These are phyloP conservation scores for Tetrastigma voinierianum DNA, from an alignment of 164 flowering plant genomes.

Conservation along the genomic window DNA sequence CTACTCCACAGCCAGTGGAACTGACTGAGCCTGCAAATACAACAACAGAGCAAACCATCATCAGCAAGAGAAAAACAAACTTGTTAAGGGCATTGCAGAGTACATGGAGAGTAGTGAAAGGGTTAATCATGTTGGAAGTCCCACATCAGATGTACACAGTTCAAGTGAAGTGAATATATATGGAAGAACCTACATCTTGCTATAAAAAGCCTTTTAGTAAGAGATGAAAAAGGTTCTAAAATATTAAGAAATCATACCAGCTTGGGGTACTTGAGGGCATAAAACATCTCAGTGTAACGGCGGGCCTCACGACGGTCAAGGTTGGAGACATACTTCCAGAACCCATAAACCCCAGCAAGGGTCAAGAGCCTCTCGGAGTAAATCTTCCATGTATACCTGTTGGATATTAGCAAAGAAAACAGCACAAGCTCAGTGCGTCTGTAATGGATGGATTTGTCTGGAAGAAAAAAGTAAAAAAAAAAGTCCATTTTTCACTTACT, in stretches of 20 bases:
- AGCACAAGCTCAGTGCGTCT: background rate
- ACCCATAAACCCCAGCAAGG: slow-evolving; percentile 83
- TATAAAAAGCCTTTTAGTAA: no score
- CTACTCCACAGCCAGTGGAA: slow-evolving; percentile 54
- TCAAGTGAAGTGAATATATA: no score
- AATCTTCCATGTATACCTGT: slow-evolving; percentile 91
- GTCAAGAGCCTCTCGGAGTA: slow-evolving; percentile 93
- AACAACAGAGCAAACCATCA: slow-evolving; percentile 4
- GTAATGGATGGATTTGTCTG: no score
- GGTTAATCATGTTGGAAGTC: background rate
- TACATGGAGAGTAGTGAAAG: no score
- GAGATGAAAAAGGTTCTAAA: no score
- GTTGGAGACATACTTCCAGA: slow-evolving; percentile 86
- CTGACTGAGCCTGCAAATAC: slow-evolving; percentile 58
- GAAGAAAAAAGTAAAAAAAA: no score
- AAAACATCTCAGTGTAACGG: slow-evolving; percentile 98
- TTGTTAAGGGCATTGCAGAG: background rate
- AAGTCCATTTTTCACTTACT: no score
- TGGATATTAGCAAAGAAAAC: background rate
- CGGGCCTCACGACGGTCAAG: slow-evolving; percentile 84
- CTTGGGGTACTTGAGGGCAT: slow-evolving; percentile 80
- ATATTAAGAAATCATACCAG: no score
- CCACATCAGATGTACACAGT: no score
- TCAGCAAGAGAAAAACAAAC: background rate
- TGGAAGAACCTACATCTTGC: no score